Conservation (phyloP, 805 yeast species). For the Lipomyces yamanashiensis region DNA sequence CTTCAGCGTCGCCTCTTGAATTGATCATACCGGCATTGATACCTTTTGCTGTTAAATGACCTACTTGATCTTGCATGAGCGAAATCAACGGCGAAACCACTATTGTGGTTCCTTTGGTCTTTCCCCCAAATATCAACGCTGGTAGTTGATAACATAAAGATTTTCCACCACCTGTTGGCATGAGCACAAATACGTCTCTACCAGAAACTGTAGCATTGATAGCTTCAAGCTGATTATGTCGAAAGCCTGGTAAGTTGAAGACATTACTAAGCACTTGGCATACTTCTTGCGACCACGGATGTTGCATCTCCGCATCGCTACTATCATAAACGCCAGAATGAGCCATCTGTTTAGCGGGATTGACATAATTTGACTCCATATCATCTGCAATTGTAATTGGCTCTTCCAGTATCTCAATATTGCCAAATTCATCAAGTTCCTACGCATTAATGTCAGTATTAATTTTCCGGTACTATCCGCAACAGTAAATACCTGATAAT, state of each 20-base stretch:
- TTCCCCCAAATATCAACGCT: conserved; percentile 77
- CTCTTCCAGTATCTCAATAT: background rate
- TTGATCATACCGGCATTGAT: conserved; percentile 87
- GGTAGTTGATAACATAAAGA: conserved; percentile 95
- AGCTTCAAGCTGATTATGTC: conserved; percentile 87
- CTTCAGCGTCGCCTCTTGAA: conserved; percentile 69
- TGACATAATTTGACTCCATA: background rate
- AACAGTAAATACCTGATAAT: conserved; percentile 3
- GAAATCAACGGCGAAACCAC: conserved; percentile 95
- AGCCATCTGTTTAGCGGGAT: conserved; percentile 26
- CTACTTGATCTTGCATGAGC: conserved; percentile 96
- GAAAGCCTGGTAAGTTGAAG: conserved; percentile 69
- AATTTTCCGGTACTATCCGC: background rate
- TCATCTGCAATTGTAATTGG: conserved; percentile 9
- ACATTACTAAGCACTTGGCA: conserved; percentile 57
- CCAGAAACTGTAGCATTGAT: conserved; percentile 77
- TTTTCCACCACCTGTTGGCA: conserved; percentile 99
- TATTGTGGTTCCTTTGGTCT: conserved; percentile 80
- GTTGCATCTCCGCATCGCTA: conserved; percentile 28
- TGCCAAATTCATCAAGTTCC: conserved; percentile 4
- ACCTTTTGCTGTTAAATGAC: conserved; percentile 67
- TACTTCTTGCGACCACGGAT: conserved; percentile 73
- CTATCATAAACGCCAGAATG: conserved; percentile 18
- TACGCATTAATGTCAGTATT: background rate
- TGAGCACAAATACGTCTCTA: conserved; percentile 86